Evolutionary conservation across 768 basidiomycete species (phyloP).

Genomic region (Sporobolomyces roseus): DNA sequence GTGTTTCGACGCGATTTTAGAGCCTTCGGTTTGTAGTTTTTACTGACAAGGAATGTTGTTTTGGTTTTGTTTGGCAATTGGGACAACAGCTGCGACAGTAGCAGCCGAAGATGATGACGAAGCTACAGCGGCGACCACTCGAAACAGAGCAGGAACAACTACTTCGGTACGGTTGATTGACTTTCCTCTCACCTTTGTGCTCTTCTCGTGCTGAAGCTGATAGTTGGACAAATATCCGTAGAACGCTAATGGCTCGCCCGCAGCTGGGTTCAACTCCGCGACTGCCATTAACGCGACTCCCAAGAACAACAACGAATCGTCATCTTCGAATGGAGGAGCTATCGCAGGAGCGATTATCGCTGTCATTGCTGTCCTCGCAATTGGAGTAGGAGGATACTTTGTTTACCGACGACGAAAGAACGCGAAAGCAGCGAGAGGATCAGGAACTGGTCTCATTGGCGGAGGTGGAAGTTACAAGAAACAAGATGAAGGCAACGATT

Average conservation of each 20-base stretch:
- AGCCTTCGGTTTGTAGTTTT: background rate
- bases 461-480: constrained; percentile 16
- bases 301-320: background rate
- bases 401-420: constrained; percentile 15
- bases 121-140: background rate
- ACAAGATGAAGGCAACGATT: constrained; percentile 17
- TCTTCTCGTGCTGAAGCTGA: too few relatives aligned
- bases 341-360: constrained; percentile 35
- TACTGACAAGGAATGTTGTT: too few relatives aligned
- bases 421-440: background rate
- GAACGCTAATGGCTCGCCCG: too few relatives aligned
- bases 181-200: too few relatives aligned
- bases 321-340: constrained; percentile 23
- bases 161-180: too few relatives aligned
- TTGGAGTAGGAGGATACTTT: constrained; percentile 19
- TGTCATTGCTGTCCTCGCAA: constrained; percentile 17
- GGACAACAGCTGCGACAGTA: too few relatives aligned
- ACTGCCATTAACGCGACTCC: background rate
- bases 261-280: background rate
- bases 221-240: too few relatives aligned
- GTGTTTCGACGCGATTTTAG: background rate
- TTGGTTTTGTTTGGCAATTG: background rate
- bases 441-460: background rate
- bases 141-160: background rate
- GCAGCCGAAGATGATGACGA: constrained; percentile 7